Evolutionary conservation across 1,139 yeast species (phyloP).

Genomic region (Kodamaea sp.): DNA sequence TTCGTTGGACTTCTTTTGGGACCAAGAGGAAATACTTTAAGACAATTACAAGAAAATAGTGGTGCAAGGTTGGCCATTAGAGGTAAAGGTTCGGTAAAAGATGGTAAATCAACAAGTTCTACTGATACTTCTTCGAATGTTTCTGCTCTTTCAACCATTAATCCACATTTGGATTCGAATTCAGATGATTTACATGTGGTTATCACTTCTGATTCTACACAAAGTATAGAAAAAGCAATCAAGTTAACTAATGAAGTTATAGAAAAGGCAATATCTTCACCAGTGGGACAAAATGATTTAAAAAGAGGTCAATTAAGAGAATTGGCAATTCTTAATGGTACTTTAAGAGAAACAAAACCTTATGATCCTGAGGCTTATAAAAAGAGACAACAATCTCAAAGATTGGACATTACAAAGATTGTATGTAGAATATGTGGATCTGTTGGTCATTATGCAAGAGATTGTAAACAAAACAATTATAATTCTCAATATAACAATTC

Average conservation of each 20-base stretch:
- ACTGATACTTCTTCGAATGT: slow-evolving; percentile 18
- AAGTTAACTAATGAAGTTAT: slow-evolving; percentile 72
- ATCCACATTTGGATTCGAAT: slow-evolving; percentile 23
- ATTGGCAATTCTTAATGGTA: slow-evolving; percentile 91
- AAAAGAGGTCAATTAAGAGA: slow-evolving; percentile 90
- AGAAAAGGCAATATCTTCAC: slow-evolving; percentile 79
- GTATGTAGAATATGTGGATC: slow-evolving; percentile 78
- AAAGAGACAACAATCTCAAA: slow-evolving; percentile 34
- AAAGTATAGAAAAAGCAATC: slow-evolving; percentile 72
- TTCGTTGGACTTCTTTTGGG: slow-evolving; percentile 90
- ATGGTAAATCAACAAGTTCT: slow-evolving; percentile 60
- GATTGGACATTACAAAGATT: slow-evolving; percentile 52
- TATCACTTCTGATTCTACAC: slow-evolving; percentile 80
- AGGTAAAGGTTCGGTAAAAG: slow-evolving; percentile 94
- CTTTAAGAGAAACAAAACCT: slow-evolving; percentile 77
- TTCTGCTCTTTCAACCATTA: slow-evolving; percentile 20
- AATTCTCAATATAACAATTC: slow-evolving; percentile 1
- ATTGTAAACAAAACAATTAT: slow-evolving; percentile 50
- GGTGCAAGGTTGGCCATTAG: slow-evolving; percentile 86
- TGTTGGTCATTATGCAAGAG: slow-evolving; percentile 84
- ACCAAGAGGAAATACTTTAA: slow-evolving; percentile 90
- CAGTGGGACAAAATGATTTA: slow-evolving; percentile 89
- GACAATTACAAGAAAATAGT: slow-evolving; percentile 74
- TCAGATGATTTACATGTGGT: slow-evolving; percentile 84
- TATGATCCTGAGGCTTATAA: slow-evolving; percentile 57